These are phyloP conservation scores for Cephalotrichum gorgonifer DNA, from an alignment of 2,329 filamentous ascomycete genomes.

Conservation along the genomic window DNA sequence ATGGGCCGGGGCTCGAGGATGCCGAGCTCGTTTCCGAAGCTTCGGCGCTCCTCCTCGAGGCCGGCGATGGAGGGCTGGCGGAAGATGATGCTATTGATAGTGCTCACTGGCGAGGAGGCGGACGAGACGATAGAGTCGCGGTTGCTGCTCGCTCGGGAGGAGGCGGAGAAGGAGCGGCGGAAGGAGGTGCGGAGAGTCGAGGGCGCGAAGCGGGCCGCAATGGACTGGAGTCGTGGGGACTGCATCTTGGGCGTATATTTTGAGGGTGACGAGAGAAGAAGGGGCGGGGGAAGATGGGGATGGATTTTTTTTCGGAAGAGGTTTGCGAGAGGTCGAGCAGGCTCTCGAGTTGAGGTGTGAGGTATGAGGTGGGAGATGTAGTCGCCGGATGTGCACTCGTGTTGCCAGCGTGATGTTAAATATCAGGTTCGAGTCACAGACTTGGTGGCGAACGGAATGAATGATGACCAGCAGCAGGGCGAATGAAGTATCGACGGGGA, in stretches of 20 bases:
- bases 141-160: slow-evolving; percentile 29
- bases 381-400: neutral
- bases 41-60: slow-evolving; percentile 45
- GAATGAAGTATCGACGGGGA: neutral
- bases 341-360: neutral
- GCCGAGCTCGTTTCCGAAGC: slow-evolving; percentile 40
- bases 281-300: neutral
- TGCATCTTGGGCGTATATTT: slow-evolving; percentile 30
- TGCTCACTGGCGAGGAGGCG: slow-evolving; percentile 31
- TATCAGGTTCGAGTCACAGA: neutral
- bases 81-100: slow-evolving; percentile 50
- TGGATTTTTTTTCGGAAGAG: too few species aligned
- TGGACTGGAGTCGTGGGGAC: slow-evolving; percentile 35
- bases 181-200: slow-evolving; percentile 38
- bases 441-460: neutral
- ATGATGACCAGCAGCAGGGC: too few species aligned
- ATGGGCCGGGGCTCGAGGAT: slow-evolving; percentile 52
- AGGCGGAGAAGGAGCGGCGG: slow-evolving; percentile 38
- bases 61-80: slow-evolving; percentile 47
- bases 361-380: neutral
- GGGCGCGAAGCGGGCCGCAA: slow-evolving; percentile 41
- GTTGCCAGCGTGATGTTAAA: neutral
- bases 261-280: neutral
- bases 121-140: slow-evolving; percentile 31
- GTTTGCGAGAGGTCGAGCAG: too few species aligned